These are phyloP conservation scores for Pneumocystis jirovecii DNA, from an alignment of 1,139 yeast species.

Conservation along the genomic window DNA sequence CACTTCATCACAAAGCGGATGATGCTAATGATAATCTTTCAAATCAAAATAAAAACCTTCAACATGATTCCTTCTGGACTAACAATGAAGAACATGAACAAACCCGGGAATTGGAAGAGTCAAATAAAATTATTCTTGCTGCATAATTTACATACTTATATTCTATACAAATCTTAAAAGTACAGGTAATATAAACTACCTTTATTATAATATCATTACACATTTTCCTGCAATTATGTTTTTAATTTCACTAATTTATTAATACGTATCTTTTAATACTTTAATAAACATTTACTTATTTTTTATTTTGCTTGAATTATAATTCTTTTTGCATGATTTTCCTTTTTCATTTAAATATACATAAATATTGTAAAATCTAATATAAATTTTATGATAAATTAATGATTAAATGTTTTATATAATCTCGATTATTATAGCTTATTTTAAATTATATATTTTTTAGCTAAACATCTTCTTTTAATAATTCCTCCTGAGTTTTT, in stretches of 20 bases:
- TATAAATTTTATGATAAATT: neutral
- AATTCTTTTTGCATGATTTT: neutral
- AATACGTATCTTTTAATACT: neutral
- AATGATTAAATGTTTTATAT: neutral
- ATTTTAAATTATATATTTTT: neutral
- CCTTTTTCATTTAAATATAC: neutral
- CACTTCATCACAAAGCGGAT: conserved; percentile 25
- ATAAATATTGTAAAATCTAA: neutral
- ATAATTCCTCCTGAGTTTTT: conserved; percentile 49
- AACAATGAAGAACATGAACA: neutral
- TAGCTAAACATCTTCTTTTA: neutral
- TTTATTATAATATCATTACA: neutral
- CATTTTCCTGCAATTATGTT: neutral
- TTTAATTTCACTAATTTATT: neutral
- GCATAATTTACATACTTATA: neutral
- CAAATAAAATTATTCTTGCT: neutral
- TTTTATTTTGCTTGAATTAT: neutral
- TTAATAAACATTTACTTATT: neutral
- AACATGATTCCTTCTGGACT: neutral
- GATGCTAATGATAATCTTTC: neutral
- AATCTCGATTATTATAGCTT: neutral
- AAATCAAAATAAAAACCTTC: neutral
- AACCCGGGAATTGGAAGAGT: neutral
- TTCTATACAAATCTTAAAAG: neutral
- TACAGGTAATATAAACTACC: neutral